Evolutionary conservation across 2,329 filamentous ascomycete genomes (phyloP).

Genomic region (Fusarium domesticum): DNA sequence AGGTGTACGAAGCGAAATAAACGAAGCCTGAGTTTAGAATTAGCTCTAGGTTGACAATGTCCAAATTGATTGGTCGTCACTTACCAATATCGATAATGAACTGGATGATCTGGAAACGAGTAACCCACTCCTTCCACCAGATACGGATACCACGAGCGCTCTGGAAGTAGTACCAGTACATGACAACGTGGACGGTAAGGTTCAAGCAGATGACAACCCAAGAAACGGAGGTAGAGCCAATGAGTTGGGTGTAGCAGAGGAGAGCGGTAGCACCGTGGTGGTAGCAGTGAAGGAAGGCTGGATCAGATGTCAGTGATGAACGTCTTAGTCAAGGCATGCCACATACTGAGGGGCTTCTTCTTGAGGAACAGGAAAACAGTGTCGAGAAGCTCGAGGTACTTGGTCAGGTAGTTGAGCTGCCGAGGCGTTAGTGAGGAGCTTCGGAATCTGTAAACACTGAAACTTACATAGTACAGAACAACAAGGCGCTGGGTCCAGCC

Average conservation of each 20-base stretch:
- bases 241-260: conserved; percentile 95
- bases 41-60: conserved; percentile 4
- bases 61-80: conserved; percentile 30
- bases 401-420: conserved; percentile 96
- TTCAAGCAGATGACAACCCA: conserved; percentile 95
- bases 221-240: conserved; percentile 87
- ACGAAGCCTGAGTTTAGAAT: conserved; percentile 69
- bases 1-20: conserved; percentile 99
- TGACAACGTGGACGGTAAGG: conserved; percentile 91
- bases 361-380: conserved; percentile 97
- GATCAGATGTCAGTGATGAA: conserved; percentile 29
- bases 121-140: conserved; percentile 99
- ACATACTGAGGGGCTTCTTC: conserved; percentile 86
- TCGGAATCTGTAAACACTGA: not conserved
- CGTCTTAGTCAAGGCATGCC: not conserved
- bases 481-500: conserved; percentile 94
- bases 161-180: conserved; percentile 99
- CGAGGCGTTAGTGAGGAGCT: conserved; percentile 13
- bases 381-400: conserved; percentile 93
- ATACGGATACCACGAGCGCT: conserved; percentile 90
- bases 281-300: conserved; percentile 96
- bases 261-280: conserved; percentile 96
- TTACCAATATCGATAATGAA: conserved; percentile 95
- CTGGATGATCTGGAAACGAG: conserved; percentile 92
- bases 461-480: conserved; percentile 89